Evolutionary conservation across 1,139 yeast genomes (phyloP), one percentile per base, ranked within the genome.

Genomic region (Protomyces gravidus): DNA sequence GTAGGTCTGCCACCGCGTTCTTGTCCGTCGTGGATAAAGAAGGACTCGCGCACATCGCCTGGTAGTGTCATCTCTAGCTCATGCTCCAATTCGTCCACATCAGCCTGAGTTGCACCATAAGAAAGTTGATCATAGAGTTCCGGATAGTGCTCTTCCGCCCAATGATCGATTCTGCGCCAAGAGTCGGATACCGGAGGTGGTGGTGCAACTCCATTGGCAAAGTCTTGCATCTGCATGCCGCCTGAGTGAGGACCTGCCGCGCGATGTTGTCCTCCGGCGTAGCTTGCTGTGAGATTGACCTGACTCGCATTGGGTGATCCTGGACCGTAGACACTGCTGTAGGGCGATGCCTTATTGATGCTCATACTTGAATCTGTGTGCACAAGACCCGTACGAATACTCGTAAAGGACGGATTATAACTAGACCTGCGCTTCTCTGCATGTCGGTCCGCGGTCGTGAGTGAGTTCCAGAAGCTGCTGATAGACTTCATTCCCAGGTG

Each of bases 1-100:
- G 86, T 80, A 21, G 89, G 89, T 66, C 79, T 78, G 17, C 90
- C 90, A 53, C 88, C 86, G 50, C 82, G 74, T 65, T 85, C 83
- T 73, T 87, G 95, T 62, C 95, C 95, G 70, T 87, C 95, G 69
- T 86, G 92, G 62, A 83, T 76, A 70, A 81, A 81, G 70, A 80
- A 84, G 62, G 86, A 83, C 68, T 85, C 92, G 67, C 92, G 81
- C 55, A 87, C 85, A 66, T 86, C 94, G 2, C 78, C 74, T 1
- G 95, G 95, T 59, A 87, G 76, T 28, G 81, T 75, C 65, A 83
- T 75, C 55, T 80, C 85, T 67, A 85, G 75, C 69, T 86, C 94
- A 63, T 79, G 79, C 69, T 86, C 94, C 65, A 87, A 78, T 66
- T 85, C 92, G 70, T 84, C 84, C 68, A 87, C 77, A 70, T 87